Evolutionary conservation across 352 stramenopile species (phyloP), one percentile per base, ranked within the genome.

Genomic region (Globisporangium iwayamae): DNA sequence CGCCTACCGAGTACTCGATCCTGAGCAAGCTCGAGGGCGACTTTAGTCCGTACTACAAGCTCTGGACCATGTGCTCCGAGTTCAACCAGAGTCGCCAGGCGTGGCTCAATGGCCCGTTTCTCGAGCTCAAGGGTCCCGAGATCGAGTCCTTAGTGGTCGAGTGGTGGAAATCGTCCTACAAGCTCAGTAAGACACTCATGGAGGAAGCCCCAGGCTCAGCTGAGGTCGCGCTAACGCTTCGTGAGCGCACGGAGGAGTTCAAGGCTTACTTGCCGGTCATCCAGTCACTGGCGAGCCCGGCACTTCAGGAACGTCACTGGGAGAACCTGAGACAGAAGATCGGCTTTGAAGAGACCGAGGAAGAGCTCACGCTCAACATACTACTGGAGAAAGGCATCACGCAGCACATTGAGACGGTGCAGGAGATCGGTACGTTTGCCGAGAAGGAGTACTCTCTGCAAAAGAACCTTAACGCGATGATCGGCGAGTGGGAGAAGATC

Each of bases 381-480:
- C 63, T 96, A 16, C 64, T 95, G 2, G 90, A 96, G 32, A 90
- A 88, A 43, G 87, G 81, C 20, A 94, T 96, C 56, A 89, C 75
- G 9, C 60, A 87, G 36, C 87, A 98, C 68, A 80, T 98, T 30
- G 94, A 98, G 34, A 81, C 85, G 7, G 96, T 98, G 20, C 81
- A 93, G 55, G 86, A 93, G 67, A 84, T 94, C 45, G 90, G 91
- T 1, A 95, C 93, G 2, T 93, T 96, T 56, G 95, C 94, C 1
- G 92, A 98, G 70, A 98, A 98, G 63, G 94, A 98, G 71, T 98
- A 97, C 65, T 91, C 90, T 2, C 63, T 99, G 14, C 90, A 98
- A 65, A 96, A 97, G 64, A 91, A 83, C 51, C 70, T 98, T 18
- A 94, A 89, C n/a, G 78, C 79, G 11, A 99, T 99, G 96, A 93